phyloP scores from a whole-genome alignment of 805 yeast species.

The Barnettozyma californica region DNA sequence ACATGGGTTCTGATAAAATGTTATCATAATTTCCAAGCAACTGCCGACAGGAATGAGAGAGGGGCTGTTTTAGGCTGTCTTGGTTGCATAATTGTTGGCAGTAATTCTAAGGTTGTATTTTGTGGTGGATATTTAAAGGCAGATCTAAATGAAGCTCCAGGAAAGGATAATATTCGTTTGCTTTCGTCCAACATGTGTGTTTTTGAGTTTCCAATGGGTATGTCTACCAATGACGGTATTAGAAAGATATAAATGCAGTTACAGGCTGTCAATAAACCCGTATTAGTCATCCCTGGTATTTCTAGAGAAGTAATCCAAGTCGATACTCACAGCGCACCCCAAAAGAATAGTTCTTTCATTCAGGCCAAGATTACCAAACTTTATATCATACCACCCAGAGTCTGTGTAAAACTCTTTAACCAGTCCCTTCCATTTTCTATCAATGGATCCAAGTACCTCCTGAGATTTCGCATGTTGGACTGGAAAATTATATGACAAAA shows the following conservation, averaged over 20 bases:
- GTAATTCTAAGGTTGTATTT: constrained; percentile 12
- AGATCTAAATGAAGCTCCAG: not conserved
- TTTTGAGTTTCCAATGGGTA: constrained; percentile 12
- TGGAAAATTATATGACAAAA: constrained; percentile 1
- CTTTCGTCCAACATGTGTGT: constrained; percentile 4
- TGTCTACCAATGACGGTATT: constrained; percentile 2
- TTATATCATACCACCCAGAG: constrained; percentile 1
- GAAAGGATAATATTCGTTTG: not conserved
- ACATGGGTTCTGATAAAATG: constrained; percentile 15
- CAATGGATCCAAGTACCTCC: constrained; percentile 1
- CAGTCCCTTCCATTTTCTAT: constrained; percentile 1
- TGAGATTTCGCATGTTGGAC: not conserved
- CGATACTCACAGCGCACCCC: constrained; percentile 4
- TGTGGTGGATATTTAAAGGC: constrained; percentile 17
- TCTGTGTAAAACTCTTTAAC: not conserved
- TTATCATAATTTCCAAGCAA: constrained; percentile 9
- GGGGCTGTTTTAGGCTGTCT: constrained; percentile 8
- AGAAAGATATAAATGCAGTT: not conserved
- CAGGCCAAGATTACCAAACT: not conserved
- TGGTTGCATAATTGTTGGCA: constrained; percentile 8
- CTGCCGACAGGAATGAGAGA: not conserved
- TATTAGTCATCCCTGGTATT: not conserved
- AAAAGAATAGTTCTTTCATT: not conserved
- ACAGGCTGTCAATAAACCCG: not conserved
- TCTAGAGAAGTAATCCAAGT: constrained; percentile 3